A percentile compares a stretch with the other conserved stretches of the same genome.
These are phyloP conservation scores for Nothophytophthora sp. DNA, from an alignment of 352 stramenopile genomes.

Conservation along the genomic window DNA sequence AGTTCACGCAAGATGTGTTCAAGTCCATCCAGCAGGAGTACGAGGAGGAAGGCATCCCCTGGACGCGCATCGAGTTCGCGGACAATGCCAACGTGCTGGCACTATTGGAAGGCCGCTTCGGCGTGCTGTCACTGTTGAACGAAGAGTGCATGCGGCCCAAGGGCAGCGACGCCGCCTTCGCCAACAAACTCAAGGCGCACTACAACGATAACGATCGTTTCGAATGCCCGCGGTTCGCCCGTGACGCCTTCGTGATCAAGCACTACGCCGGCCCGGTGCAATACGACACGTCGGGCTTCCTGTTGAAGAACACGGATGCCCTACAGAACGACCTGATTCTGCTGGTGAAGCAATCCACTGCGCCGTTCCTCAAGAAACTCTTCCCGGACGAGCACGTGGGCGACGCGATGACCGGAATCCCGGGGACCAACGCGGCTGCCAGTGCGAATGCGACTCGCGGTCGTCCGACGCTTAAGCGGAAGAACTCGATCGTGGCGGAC, in stretches of 20 bases:
- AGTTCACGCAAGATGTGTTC: conserved; percentile 95
- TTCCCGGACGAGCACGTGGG: conserved; percentile 73
- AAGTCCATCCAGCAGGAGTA: conserved; percentile 96
- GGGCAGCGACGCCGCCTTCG: conserved; percentile 83
- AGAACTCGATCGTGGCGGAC: conserved; percentile 82
- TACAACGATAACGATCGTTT: conserved; percentile 91
- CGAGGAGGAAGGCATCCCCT: conserved; percentile 94
- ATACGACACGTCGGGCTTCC: conserved; percentile 93
- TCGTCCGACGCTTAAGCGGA: conserved; percentile 56
- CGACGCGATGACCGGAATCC: conserved; percentile 46
- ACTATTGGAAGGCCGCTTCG: conserved; percentile 86
- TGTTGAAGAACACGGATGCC: conserved; percentile 98
- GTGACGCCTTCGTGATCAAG: conserved; percentile 93
- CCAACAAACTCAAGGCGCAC: conserved; percentile 88
- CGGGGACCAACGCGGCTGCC: conserved; percentile 17
- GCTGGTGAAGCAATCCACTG: conserved; percentile 71
- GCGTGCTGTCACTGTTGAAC: conserved; percentile 93
- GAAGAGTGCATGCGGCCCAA: conserved; percentile 92
- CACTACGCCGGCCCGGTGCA: conserved; percentile 96
- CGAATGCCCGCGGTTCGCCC: conserved; percentile 76
- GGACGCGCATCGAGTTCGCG: conserved; percentile 90
- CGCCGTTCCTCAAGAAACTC: conserved; percentile 73
- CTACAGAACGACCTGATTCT: conserved; percentile 93
- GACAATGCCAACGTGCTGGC: conserved; percentile 93
- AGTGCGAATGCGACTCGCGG: conserved; percentile 19